Percentiles rank a stretch among this genome's conserved stretches.
Conservation (phyloP, 768 basidiomycete genomes). For the Kwoniella sp. region DNA sequence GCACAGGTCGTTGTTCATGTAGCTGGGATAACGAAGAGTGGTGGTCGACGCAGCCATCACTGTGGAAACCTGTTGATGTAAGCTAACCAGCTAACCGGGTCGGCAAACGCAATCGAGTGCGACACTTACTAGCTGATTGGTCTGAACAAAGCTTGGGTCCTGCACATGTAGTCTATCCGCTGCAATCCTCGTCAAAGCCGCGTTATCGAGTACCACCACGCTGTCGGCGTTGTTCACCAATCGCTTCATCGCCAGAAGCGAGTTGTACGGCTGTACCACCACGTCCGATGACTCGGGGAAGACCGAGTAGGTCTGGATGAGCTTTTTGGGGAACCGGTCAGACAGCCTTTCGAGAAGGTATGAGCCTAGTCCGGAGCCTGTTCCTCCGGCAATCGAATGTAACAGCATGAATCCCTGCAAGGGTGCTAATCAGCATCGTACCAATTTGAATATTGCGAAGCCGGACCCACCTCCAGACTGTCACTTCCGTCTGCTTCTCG, state of each 20-base stretch:
- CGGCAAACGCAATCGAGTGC: neutral
- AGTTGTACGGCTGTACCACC: conserved; percentile 98
- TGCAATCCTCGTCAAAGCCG: conserved; percentile 84
- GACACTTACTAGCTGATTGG: conserved; percentile 47
- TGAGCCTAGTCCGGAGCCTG: conserved; percentile 97
- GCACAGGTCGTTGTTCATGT: conserved; percentile 99
- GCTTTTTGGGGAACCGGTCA: conserved; percentile 97
- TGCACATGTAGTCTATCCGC: conserved; percentile 85
- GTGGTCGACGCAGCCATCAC: conserved; percentile 98
- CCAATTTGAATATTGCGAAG: too few species aligned
- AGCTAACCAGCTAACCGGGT: neutral
- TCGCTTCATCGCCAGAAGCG: conserved; percentile 83
- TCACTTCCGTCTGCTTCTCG: conserved; percentile 97
- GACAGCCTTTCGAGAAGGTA: conserved; percentile 92
- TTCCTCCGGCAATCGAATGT: conserved; percentile 98
- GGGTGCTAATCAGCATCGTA: neutral
- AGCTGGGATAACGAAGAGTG: conserved; percentile 92
- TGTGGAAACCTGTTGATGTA: conserved; percentile 69
- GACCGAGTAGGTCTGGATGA: conserved; percentile 98
- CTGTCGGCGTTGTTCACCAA: conserved; percentile 94
- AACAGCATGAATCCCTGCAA: conserved; percentile 96
- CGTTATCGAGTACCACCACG: conserved; percentile 95
- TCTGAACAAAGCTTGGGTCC: conserved; percentile 53
- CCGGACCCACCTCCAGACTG: conserved; percentile 81
- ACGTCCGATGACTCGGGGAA: conserved; percentile 91